Percentiles rank a stretch among this genome's conserved stretches.
phyloP scores from a whole-genome alignment of 441 rosid genomes.

The Bocquillonia castaneifolia region DNA sequence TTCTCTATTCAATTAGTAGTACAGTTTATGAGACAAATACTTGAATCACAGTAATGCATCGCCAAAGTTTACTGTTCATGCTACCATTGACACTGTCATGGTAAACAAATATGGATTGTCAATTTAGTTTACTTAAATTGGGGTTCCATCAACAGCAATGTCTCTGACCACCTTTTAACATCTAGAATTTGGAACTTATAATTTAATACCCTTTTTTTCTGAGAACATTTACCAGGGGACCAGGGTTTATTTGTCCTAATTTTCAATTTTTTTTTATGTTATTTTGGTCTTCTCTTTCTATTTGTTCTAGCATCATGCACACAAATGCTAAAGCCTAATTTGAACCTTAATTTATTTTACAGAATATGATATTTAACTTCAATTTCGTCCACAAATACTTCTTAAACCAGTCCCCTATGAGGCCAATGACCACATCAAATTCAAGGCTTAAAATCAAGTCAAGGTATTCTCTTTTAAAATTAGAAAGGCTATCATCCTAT shows the following conservation, averaged over 20 bases:
- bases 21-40: neutral
- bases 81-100: neutral
- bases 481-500: neutral
- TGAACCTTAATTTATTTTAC: neutral
- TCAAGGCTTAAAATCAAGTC: neutral
- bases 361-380: slow-evolving; percentile 1
- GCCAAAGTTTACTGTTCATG: neutral
- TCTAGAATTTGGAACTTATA: too few relatives aligned
- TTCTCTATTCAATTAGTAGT: neutral
- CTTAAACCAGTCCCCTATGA: neutral
- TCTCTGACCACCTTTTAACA: neutral
- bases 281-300: neutral
- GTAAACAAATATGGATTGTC: neutral
- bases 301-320: neutral
- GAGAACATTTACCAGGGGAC: too few relatives aligned
- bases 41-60: neutral
- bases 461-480: neutral
- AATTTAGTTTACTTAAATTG: neutral
- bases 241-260: neutral
- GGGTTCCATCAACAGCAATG: neutral
- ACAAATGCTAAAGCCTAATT: neutral
- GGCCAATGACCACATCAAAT: neutral
- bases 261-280: neutral
- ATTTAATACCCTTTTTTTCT: neutral
- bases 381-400: neutral